A percentile compares a stretch with the other conserved stretches of the same genome.
Evolutionary conservation across 306 rosid species (phyloP).

Genomic region (Arachis stenosperma): DNA sequence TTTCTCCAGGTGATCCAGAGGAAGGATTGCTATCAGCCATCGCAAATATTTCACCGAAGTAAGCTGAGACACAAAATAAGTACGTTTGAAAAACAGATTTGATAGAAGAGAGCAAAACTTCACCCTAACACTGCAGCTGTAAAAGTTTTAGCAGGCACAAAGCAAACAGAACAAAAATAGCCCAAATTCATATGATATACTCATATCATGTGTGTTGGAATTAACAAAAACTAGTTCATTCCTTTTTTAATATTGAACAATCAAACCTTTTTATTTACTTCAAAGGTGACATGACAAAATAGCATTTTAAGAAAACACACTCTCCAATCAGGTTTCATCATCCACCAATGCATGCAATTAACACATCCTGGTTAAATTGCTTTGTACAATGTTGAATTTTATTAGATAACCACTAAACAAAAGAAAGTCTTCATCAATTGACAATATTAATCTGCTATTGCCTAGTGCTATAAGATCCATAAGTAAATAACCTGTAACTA

Average conservation of each 20-base stretch:
- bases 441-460: not conserved
- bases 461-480: too few relatives aligned
- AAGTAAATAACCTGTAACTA: not conserved
- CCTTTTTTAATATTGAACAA: slow-evolving; percentile 2
- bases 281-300: not conserved
- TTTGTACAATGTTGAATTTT: not conserved
- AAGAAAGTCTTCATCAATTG: not conserved
- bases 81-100: slow-evolving; percentile 9
- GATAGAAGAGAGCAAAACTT: slow-evolving; percentile 2
- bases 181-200: not conserved
- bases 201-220: not conserved
- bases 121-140: not conserved
- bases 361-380: not conserved
- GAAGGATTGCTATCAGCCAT: slow-evolving; percentile 72
- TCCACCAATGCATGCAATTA: not conserved
- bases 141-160: slow-evolving; percentile 9
- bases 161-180: not conserved
- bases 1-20: slow-evolving; percentile 62
- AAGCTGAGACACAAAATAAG: slow-evolving; percentile 38
- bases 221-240: slow-evolving; percentile 12
- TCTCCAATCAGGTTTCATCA: not conserved
- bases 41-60: slow-evolving; percentile 24
- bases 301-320: not conserved
- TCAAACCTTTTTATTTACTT: not conserved
- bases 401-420: not conserved